Evolutionary conservation across 495 filamentous ascomycete genomes (phyloP).

Genomic region (Lepidopterella palustris): DNA sequence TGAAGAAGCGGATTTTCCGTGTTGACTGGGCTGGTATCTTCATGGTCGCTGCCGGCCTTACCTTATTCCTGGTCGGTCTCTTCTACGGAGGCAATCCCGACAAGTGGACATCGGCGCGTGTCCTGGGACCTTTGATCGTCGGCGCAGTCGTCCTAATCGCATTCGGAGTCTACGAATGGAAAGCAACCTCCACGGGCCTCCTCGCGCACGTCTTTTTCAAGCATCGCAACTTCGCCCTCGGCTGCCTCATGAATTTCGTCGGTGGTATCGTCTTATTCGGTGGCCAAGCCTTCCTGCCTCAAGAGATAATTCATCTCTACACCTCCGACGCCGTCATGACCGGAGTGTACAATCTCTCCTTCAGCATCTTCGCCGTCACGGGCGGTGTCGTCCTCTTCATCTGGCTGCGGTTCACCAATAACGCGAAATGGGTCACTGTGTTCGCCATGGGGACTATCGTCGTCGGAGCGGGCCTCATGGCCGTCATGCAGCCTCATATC

Average conservation of each 20-base stretch:
- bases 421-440: background rate
- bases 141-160: slow-evolving; percentile 7
- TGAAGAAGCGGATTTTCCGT: background rate
- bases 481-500: background rate
- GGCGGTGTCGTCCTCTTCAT: background rate
- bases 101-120: slow-evolving; percentile 6
- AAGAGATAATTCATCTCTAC: background rate
- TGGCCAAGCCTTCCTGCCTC: background rate
- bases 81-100: slow-evolving; percentile 11
- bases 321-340: background rate
- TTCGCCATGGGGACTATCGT: background rate
- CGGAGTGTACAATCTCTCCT: background rate
- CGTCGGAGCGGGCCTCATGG: background rate
- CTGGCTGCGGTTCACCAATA: background rate
- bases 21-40: background rate
- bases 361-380: background rate
- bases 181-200: slow-evolving; percentile 10
- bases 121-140: slow-evolving; percentile 7
- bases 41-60: slow-evolving; percentile 11
- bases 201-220: slow-evolving; percentile 12
- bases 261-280: slow-evolving; percentile 15
- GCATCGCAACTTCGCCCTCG: slow-evolving; percentile 12
- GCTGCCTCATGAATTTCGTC: slow-evolving; percentile 8
- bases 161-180: slow-evolving; percentile 19
- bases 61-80: slow-evolving; percentile 12